Percentiles rank a stretch among this genome's conserved stretches.
Evolutionary conservation across 2,329 filamentous ascomycete species (phyloP).

Genomic region (Ophiostoma sp.): DNA sequence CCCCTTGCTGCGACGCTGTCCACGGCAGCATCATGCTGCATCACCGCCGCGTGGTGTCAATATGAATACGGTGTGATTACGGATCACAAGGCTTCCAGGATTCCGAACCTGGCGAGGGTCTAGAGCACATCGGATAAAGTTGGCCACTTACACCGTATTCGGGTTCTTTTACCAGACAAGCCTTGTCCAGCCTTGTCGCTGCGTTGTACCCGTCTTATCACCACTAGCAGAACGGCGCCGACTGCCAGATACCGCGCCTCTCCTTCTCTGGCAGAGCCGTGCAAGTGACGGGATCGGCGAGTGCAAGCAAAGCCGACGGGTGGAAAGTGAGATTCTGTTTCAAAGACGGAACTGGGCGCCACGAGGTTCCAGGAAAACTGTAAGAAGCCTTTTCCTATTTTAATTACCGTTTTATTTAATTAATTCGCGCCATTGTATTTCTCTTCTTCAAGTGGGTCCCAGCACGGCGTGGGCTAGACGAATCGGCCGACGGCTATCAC

Average conservation of each 20-base stretch:
- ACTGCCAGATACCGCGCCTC: background rate
- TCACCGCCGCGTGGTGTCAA: too few species aligned
- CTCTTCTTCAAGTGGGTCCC: background rate
- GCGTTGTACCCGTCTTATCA: background rate
- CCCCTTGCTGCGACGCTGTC: too few species aligned
- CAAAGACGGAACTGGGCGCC: background rate
- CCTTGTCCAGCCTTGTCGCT: slow-evolving; percentile 12
- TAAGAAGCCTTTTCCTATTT: background rate
- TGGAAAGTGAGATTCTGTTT: background rate
- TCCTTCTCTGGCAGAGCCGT: background rate
- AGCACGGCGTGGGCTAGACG: background rate
- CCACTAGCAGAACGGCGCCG: background rate
- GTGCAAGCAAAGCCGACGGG: background rate
- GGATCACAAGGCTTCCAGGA: background rate
- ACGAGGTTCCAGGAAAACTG: background rate
- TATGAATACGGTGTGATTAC: background rate
- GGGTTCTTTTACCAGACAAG: background rate
- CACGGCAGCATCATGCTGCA: too few species aligned
- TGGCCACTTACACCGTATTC: slow-evolving; percentile 14
- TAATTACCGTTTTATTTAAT: too few species aligned
- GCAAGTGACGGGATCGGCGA: background rate
- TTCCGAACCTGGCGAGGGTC: background rate
- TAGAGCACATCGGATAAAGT: background rate
- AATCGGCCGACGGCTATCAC: background rate
- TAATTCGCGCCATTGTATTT: background rate